Evolutionary conservation across 1,284 basidiomycete genomes (phyloP).

Genomic region (Apiotrichum sp.): DNA sequence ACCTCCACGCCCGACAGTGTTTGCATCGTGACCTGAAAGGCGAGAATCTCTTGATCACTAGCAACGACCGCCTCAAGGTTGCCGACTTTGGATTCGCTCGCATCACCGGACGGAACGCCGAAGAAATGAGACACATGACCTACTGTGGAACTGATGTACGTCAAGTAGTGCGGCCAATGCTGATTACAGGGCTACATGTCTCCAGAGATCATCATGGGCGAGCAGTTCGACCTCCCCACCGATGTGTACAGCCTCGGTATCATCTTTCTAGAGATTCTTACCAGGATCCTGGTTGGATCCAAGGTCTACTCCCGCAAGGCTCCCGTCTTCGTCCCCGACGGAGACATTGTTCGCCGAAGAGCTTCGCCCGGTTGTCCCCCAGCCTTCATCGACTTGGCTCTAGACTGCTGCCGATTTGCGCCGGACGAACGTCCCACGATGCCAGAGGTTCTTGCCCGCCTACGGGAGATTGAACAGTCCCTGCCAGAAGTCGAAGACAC

Average conservation of each 20-base stretch:
- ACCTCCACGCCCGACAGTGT: conserved; percentile 77
- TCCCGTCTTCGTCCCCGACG: conserved; percentile 71
- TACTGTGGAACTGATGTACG: conserved; percentile 95
- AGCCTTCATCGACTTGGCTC: conserved; percentile 66
- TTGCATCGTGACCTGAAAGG: conserved; percentile 81
- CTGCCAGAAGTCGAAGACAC: conserved; percentile 53
- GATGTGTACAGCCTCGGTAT: conserved; percentile 93
- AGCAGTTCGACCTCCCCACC: conserved; percentile 85
- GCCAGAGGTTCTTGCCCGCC: conserved; percentile 64
- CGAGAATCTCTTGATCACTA: conserved; percentile 90
- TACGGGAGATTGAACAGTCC: conserved; percentile 73
- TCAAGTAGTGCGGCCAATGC: not conserved
- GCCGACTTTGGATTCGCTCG: conserved; percentile 84
- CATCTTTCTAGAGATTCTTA: conserved; percentile 87
- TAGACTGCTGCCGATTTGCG: conserved; percentile 70
- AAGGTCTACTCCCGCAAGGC: conserved; percentile 69
- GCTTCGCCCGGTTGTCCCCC: conserved; percentile 72
- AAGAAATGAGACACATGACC: conserved; percentile 83
- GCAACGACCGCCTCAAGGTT: conserved; percentile 89
- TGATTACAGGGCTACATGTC: conserved; percentile 47
- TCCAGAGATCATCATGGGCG: conserved; percentile 86
- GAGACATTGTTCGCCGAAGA: conserved; percentile 31
- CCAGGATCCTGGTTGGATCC: conserved; percentile 72
- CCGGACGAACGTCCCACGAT: conserved; percentile 68
- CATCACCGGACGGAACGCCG: conserved; percentile 83